Base-by-base conservation (phyloP, 176 grass and related monocot species). In the Ensete ventricosum region DNA sequence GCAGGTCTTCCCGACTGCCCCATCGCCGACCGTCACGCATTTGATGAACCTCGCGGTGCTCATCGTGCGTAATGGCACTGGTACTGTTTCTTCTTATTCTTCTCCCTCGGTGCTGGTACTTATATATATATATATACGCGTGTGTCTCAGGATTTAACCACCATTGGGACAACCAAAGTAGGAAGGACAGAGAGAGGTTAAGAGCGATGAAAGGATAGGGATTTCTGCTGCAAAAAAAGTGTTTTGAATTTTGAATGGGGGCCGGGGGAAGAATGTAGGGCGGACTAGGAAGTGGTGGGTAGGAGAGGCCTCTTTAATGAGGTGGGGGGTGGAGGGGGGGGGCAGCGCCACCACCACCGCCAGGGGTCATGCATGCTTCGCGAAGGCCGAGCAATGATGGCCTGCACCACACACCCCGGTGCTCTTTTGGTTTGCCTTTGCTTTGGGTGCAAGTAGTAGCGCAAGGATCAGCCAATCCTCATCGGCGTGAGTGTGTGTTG, bases 31-130 rank as follows among this genome's bases (percentile, higher is more conserved):
- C 0, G 85, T 87, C 71, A 87, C 85, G 2, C 85, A 87, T 76
- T 87, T 87, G 76, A 87, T 87, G 73, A 87, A 87, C 76, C 85
- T 76, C 4, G 85, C 80, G 9, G 85, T 72, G 81, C 81, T 87
- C 85, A 87, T 87, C 63, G n/a, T 71, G 22, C 26, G 59, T 25
- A 26, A 12, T 17, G 53, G 50, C 29, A 62, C 27, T 54, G 19
- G 63, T 25, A 73, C 22, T 74, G 16, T 17, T 59, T 48, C 24
- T 52, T 80, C 22, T 64, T 54, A 0, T 25, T 25, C 24, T 25
- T 25, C 63, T 57, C 20, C 54, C 54, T 25, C 1, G 24, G 24
- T 25, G 24, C 24, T 67, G 16, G 25, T 13, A 68, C n/a, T 29
- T 14, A 21, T 62, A n/a, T 17, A 74, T 57, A 74, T 29, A 83